phyloP scores from a whole-genome alignment of 2,329 filamentous ascomycete species.

The Trichocomaceae sp. region DNA sequence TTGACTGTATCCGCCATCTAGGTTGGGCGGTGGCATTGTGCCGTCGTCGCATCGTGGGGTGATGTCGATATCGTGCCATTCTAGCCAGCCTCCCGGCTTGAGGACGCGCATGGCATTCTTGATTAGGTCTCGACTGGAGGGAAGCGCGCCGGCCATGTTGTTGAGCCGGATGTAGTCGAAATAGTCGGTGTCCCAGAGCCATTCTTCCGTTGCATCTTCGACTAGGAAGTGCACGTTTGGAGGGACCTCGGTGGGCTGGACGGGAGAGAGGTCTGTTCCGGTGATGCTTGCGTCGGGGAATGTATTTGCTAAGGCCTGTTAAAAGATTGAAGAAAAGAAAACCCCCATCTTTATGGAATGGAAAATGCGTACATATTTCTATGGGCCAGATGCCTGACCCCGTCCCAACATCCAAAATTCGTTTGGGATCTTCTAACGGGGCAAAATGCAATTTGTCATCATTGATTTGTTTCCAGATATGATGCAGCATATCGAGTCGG shows the following conservation, averaged over 20 bases:
- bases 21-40: conserved; percentile 43
- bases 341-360: background rate
- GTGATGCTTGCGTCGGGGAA: conserved; percentile 55
- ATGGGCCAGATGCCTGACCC: conserved; percentile 64
- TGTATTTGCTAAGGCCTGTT: conserved; percentile 21
- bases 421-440: conserved; percentile 40
- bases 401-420: conserved; percentile 53
- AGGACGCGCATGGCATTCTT: conserved; percentile 13
- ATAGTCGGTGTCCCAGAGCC: conserved; percentile 46
- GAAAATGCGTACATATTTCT: conserved; percentile 48
- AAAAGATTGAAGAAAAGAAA: conserved; percentile 1
- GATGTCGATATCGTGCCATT: conserved; percentile 41
- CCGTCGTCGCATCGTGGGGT: conserved; percentile 48
- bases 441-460: conserved; percentile 42
- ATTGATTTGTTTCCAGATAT: conserved; percentile 46
- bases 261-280: conserved; percentile 62
- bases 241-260: conserved; percentile 60
- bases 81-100: conserved; percentile 47
- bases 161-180: conserved; percentile 57
- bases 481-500: conserved; percentile 50
- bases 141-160: conserved; percentile 52
- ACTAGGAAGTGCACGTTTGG: conserved; percentile 69
- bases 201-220: conserved; percentile 60
- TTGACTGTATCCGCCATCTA: conserved; percentile 29
- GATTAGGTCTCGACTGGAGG: conserved; percentile 52